These are phyloP conservation scores for Adansonia madagascariensis DNA, from an alignment of 441 rosid species.

Conservation along the genomic window DNA sequence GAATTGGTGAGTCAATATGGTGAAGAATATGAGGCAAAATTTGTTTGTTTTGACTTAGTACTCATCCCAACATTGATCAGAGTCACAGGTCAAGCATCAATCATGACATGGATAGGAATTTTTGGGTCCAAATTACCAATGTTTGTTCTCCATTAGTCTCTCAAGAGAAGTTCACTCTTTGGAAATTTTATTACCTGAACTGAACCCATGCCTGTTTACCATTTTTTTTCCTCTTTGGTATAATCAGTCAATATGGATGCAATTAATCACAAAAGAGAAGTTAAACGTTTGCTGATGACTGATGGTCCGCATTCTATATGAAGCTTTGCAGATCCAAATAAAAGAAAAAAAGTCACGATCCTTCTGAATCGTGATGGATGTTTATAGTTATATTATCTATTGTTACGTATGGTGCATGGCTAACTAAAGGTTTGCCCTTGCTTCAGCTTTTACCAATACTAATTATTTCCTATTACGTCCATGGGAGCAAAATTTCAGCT, in stretches of 20 bases:
- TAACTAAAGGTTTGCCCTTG: conserved; percentile 13
- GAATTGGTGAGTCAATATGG: not conserved
- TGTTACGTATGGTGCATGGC: not conserved
- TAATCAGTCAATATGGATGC: not conserved
- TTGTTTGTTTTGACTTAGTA: not conserved
- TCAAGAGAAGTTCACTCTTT: not conserved
- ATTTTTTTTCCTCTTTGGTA: not conserved
- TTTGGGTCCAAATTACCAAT: not conserved
- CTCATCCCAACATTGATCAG: not conserved
- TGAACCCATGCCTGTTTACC: not conserved
- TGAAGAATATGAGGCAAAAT: not conserved
- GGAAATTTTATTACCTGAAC: not conserved
- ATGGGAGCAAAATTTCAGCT: conserved; percentile 56
- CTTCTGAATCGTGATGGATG: not conserved
- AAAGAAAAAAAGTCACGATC: not conserved
- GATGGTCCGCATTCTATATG: not conserved
- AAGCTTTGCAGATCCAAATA: conserved; percentile 3
- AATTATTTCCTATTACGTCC: conserved; percentile 59
- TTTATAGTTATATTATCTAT: not conserved
- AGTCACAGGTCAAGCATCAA: not conserved
- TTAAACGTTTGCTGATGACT: not conserved
- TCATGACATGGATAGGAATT: not conserved
- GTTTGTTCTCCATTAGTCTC: not conserved
- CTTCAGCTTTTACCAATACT: conserved; percentile 63
- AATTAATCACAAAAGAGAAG: not conserved